Conservation (phyloP, 2,329 filamentous ascomycete genomes). For the Trichoderma sp. region DNA sequence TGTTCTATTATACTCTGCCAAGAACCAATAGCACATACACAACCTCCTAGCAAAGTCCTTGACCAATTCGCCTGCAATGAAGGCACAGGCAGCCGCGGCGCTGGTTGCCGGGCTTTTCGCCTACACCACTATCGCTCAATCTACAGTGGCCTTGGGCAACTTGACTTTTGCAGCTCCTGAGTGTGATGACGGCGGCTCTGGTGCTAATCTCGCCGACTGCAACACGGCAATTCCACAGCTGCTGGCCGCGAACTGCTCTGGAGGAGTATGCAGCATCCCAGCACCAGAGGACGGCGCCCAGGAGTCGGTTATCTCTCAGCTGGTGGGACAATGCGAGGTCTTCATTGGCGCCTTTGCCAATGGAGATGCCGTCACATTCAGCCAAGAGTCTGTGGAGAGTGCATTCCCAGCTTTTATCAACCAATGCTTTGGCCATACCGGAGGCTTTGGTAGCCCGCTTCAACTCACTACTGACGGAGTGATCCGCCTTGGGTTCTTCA, state of each 20-base stretch:
- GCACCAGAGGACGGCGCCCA: background rate
- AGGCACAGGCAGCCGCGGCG: conserved; percentile 1
- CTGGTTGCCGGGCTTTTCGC: conserved; percentile 5
- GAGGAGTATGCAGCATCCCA: conserved; percentile 8
- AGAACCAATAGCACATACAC: background rate
- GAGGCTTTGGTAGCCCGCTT: background rate
- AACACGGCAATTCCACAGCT: conserved; percentile 5
- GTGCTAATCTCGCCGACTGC: background rate
- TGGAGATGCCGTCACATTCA: conserved; percentile 9
- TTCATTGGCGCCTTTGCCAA: conserved; percentile 8
- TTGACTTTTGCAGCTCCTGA: background rate
- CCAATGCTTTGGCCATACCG: background rate
- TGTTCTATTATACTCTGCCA: background rate
- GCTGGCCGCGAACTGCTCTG: background rate
- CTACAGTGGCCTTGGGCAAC: background rate
- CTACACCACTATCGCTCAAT: background rate
- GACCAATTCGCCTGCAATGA: background rate
- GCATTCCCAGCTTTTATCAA: conserved; percentile 7
- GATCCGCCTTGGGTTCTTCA: background rate
- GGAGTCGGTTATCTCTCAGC: background rate
- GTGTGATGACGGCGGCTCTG: background rate
- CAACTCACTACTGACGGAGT: conserved; percentile 8
- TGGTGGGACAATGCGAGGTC: background rate
- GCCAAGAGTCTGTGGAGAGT: background rate
- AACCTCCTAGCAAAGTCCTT: too few relatives aligned